Percentiles rank a stretch among this genome's conserved stretches.
These are phyloP conservation scores for Pyricularia sp. DNA, from an alignment of 2,329 filamentous ascomycete species.

Conservation along the genomic window DNA sequence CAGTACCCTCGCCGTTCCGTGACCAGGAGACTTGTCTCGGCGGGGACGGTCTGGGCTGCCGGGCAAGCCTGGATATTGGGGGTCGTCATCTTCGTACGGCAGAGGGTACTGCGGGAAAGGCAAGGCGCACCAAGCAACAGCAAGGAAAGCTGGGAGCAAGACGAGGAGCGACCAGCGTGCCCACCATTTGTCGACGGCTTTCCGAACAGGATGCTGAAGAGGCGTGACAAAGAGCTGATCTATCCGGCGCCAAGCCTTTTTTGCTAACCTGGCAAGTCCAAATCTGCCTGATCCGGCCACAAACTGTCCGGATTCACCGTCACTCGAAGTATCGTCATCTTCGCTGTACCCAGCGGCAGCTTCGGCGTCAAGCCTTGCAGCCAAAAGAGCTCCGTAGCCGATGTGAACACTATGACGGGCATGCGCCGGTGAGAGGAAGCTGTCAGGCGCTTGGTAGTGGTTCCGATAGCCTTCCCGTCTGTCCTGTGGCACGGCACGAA, in stretches of 20 bases:
- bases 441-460: background rate
- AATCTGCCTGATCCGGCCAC: slow-evolving; percentile 7
- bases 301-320: slow-evolving; percentile 22
- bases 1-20: slow-evolving; percentile 53
- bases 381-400: slow-evolving; percentile 44
- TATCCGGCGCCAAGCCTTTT: slow-evolving; percentile 23
- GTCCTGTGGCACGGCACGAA: slow-evolving; percentile 48
- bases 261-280: slow-evolving; percentile 8
- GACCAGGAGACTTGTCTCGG: slow-evolving; percentile 42
- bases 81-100: slow-evolving; percentile 29
- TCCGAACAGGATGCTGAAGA: slow-evolving; percentile 46
- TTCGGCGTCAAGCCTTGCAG: slow-evolving; percentile 26
- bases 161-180: slow-evolving; percentile 51
- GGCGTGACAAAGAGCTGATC: slow-evolving; percentile 53
- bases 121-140: slow-evolving; percentile 54
- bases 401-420: slow-evolving; percentile 44
- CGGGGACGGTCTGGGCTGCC: slow-evolving; percentile 13
- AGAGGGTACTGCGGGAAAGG: slow-evolving; percentile 56
- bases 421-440: slow-evolving; percentile 13
- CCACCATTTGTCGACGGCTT: slow-evolving; percentile 54
- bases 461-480: slow-evolving; percentile 6
- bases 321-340: slow-evolving; percentile 20
- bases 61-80: slow-evolving; percentile 5
- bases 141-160: slow-evolving; percentile 49
- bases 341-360: slow-evolving; percentile 20